phyloP scores from a whole-genome alignment of 2,329 filamentous ascomycete species.

The Coleophoma cylindrospora region DNA sequence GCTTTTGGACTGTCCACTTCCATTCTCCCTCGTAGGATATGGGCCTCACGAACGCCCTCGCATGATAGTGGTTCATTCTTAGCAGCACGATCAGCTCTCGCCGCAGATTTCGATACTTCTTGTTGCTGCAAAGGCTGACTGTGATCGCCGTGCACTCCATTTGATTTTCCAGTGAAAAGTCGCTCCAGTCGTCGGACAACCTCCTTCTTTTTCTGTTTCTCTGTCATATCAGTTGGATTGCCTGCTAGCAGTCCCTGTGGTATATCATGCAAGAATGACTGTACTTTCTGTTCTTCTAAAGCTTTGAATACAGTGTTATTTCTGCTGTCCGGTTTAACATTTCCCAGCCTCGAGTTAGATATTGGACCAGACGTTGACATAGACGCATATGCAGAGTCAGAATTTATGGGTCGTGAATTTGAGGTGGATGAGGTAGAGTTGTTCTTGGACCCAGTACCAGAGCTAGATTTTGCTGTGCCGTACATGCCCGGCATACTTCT shows the following conservation, averaged over 20 bases:
- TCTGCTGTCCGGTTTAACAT: neutral
- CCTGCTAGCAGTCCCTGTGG: constrained; percentile 63
- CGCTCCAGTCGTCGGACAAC: constrained; percentile 75
- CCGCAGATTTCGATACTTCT: constrained; percentile 50
- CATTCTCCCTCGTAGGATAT: constrained; percentile 25
- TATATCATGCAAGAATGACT: constrained; percentile 68
- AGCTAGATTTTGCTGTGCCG: constrained; percentile 38
- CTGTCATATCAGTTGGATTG: constrained; percentile 53
- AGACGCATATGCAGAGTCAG: constrained; percentile 61
- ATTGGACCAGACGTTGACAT: constrained; percentile 41
- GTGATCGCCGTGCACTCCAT: constrained; percentile 20
- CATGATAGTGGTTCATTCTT: constrained; percentile 10
- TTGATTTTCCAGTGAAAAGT: constrained; percentile 70
- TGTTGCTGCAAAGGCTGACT: constrained; percentile 28
- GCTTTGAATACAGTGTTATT: constrained; percentile 6
- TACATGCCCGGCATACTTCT: constrained; percentile 27
- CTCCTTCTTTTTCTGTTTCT: constrained; percentile 70
- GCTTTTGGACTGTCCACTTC: constrained; percentile 8
- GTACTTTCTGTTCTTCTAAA: constrained; percentile 51
- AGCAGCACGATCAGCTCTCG: constrained; percentile 26
- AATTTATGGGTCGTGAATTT: constrained; percentile 40
- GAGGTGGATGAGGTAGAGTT: constrained; percentile 13
- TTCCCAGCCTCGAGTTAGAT: constrained; percentile 25
- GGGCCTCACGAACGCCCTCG: constrained; percentile 35
- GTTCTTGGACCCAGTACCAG: constrained; percentile 13